Conservation (phyloP, 179 eudicot genomes). For the Vitellaria paradoxa region DNA sequence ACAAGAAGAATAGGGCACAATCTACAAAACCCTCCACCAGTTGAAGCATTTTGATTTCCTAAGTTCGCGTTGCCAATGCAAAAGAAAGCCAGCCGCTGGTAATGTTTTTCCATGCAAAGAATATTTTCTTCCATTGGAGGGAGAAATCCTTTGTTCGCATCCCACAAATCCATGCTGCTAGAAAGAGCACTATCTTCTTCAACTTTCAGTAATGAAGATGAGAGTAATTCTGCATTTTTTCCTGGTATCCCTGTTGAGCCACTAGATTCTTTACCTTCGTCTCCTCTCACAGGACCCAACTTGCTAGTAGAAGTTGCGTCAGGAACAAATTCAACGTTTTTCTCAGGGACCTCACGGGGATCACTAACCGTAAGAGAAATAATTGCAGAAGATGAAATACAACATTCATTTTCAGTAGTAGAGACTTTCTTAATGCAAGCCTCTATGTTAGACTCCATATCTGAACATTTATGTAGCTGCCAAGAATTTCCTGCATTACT, state of each 20-base stretch:
- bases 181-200: constrained; percentile 25
- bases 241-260: constrained; percentile 1
- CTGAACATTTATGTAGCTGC: constrained; percentile 28
- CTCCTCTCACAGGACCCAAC: constrained; percentile 19
- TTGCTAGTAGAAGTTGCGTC: constrained; percentile 18
- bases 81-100: constrained; percentile 45
- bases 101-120: constrained; percentile 61
- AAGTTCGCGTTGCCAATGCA: constrained; percentile 39
- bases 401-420: constrained; percentile 39
- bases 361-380: constrained; percentile 50
- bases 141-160: constrained; percentile 43
- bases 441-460: constrained; percentile 26
- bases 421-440: constrained; percentile 24
- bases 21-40: constrained; percentile 31
- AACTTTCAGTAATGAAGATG: constrained; percentile 26
- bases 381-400: constrained; percentile 34
- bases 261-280: constrained; percentile 20
- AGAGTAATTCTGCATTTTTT: constrained; percentile 21
- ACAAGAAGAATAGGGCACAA: constrained; percentile 66
- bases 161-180: constrained; percentile 64
- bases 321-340: constrained; percentile 25
- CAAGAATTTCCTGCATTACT: constrained; percentile 32
- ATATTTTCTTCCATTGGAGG: constrained; percentile 75
- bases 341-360: constrained; percentile 47
- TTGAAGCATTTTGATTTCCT: constrained; percentile 17